Evolutionary conservation across 805 yeast species (phyloP).

Genomic region (Candida qinlingensis): DNA sequence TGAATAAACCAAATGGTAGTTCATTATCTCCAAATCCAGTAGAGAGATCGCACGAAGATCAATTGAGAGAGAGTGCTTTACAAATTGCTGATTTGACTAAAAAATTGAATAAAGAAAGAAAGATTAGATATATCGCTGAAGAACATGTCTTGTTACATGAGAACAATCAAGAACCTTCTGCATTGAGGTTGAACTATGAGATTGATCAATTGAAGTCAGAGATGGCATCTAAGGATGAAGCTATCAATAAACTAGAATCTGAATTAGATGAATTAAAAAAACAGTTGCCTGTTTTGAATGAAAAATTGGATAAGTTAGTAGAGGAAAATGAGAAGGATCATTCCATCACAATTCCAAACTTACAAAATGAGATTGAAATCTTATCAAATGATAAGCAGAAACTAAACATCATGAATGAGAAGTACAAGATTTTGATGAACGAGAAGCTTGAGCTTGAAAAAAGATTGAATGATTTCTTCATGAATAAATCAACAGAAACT

Average conservation of each 20-base stretch:
- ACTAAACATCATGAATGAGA: slow-evolving; percentile 20
- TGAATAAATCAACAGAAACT: no score
- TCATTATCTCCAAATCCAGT: slow-evolving; percentile 4
- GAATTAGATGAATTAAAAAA: slow-evolving; percentile 35
- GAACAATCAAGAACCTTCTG: slow-evolving; percentile 45
- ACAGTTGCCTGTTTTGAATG: slow-evolving; percentile 33
- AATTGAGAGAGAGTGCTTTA: slow-evolving; percentile 32
- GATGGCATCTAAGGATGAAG: slow-evolving; percentile 43
- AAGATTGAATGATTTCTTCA: slow-evolving; percentile 20
- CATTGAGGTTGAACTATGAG: slow-evolving; percentile 51
- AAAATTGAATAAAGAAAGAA: slow-evolving; percentile 57
- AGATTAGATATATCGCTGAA: slow-evolving; percentile 63
- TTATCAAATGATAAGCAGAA: slow-evolving; percentile 24
- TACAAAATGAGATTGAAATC: slow-evolving; percentile 37
- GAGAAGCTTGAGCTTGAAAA: slow-evolving; percentile 30
- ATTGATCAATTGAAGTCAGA: slow-evolving; percentile 47
- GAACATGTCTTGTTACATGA: slow-evolving; percentile 58
- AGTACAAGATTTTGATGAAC: slow-evolving; percentile 24
- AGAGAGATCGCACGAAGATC: not conserved
- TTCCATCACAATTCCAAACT: slow-evolving; percentile 38
- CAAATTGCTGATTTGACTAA: slow-evolving; percentile 50
- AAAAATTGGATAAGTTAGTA: slow-evolving; percentile 35
- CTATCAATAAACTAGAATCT: slow-evolving; percentile 40
- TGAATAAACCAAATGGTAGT: slow-evolving; percentile 15
- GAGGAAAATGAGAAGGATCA: slow-evolving; percentile 39